phyloP scores from a whole-genome alignment of 106 monocot species.

The Hemerocallis citrina region DNA sequence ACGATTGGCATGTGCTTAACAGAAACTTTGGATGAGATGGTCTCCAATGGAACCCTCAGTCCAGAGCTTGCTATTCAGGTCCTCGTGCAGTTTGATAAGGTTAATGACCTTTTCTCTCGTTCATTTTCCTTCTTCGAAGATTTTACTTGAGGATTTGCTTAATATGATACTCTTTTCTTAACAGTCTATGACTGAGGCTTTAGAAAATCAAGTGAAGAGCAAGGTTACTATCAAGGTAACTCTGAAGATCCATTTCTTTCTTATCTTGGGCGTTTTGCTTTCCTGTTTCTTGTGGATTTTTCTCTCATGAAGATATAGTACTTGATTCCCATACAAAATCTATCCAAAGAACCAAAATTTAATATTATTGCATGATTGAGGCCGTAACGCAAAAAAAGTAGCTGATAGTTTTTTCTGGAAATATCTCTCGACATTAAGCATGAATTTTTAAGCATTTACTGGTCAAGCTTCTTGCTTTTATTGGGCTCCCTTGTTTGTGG shows the following conservation, averaged over 20 bases:
- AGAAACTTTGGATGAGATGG: constrained; percentile 76
- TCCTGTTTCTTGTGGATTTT: too few relatives aligned
- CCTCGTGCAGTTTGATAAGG: constrained; percentile 77
- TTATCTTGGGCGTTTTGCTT: too few relatives aligned
- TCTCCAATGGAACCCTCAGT: constrained; percentile 54
- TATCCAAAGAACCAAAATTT: too few relatives aligned
- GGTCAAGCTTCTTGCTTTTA: too few relatives aligned
- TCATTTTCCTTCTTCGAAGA: neutral
- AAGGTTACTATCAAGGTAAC: constrained; percentile 87
- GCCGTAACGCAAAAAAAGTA: too few relatives aligned
- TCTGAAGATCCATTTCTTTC: neutral
- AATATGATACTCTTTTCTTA: neutral
- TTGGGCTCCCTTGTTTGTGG: too few relatives aligned
- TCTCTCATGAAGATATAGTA: too few relatives aligned
- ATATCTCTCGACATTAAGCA: too few relatives aligned
- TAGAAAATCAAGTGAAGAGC: constrained; percentile 92
- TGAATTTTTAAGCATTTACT: too few relatives aligned
- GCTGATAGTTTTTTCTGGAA: too few relatives aligned
- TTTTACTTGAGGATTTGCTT: neutral
- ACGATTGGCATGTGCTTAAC: constrained; percentile 79
- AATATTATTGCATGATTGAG: too few relatives aligned
- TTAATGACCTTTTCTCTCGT: constrained; percentile 1
- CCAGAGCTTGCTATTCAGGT: constrained; percentile 80
- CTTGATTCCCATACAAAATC: too few relatives aligned
- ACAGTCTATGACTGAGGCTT: constrained; percentile 88